Conservation (phyloP, 1,284 basidiomycete species). For the Moesziomyces aphidis region DNA sequence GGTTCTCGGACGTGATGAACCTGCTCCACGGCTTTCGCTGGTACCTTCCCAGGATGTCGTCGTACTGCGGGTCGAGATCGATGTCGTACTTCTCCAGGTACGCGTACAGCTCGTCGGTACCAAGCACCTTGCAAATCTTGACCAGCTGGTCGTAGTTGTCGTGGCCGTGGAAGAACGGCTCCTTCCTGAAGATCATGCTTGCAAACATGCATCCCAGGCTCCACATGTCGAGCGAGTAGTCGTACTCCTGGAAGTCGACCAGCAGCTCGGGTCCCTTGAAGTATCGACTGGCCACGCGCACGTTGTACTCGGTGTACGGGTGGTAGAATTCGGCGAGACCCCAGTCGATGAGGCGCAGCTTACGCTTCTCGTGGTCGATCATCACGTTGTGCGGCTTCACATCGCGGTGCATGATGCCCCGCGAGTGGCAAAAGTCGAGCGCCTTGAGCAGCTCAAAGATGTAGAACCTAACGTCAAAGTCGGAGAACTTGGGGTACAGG, state of each 20-base stretch:
- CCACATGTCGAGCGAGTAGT: conserved; percentile 93
- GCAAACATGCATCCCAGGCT: conserved; percentile 95
- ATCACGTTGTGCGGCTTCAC: conserved; percentile 99
- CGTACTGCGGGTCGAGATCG: conserved; percentile 70
- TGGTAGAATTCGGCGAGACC: conserved; percentile 99
- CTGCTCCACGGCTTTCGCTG: conserved; percentile 84
- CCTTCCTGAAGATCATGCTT: conserved; percentile 92
- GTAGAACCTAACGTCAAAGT: conserved; percentile 95
- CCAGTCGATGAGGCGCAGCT: conserved; percentile 97
- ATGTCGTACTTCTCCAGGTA: conserved; percentile 76
- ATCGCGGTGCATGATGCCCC: conserved; percentile 98
- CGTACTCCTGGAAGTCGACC: conserved; percentile 98
- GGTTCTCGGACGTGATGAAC: conserved; percentile 77
- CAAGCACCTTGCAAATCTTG: conserved; percentile 97
- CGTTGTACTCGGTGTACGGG: conserved; percentile 97
- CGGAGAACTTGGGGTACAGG: conserved; percentile 92
- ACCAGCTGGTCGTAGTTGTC: conserved; percentile 99
- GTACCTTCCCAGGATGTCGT: conserved; percentile 72
- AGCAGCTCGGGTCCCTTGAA: conserved; percentile 98
- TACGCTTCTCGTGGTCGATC: conserved; percentile 97
- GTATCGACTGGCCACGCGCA: conserved; percentile 95
- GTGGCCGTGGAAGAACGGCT: conserved; percentile 99
- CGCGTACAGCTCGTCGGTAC: conserved; percentile 92
- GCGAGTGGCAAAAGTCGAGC: conserved; percentile 96
- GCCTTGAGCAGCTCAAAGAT: conserved; percentile 98